phyloP scores from a whole-genome alignment of 305 asterid genomes.

The Solanum aculeatissimum region DNA sequence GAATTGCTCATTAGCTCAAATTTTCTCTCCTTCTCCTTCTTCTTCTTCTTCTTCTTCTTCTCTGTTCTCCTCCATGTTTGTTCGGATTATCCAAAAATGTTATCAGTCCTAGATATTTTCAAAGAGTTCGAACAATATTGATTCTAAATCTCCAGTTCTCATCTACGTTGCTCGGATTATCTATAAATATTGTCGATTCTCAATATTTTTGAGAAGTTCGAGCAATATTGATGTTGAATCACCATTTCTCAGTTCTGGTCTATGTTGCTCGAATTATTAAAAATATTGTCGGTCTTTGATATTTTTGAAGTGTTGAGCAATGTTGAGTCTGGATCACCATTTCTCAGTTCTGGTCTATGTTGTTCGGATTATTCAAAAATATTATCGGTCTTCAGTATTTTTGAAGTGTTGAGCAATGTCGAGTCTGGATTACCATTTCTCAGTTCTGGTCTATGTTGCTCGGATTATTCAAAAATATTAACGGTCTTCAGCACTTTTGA shows the following conservation, averaged over 20 bases:
- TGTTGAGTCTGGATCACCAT: neutral
- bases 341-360: neutral
- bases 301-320: neutral
- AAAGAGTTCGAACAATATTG: neutral
- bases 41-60: neutral
- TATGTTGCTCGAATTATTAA: too few species aligned
- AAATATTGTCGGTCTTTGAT: neutral
- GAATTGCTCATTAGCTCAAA: constrained; percentile 45
- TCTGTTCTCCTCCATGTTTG: neutral
- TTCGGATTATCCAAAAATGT: neutral
- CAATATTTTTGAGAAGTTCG: neutral
- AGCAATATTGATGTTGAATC: neutral
- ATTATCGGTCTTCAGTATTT: neutral
- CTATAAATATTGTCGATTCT: neutral
- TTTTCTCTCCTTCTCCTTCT: neutral
- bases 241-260: too few species aligned
- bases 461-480: neutral
- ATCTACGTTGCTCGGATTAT: neutral
- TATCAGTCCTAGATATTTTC: rapidly evolving
- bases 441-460: neutral
- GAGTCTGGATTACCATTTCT: neutral
- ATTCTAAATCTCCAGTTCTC: neutral
- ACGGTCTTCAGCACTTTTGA: neutral
- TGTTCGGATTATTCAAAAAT: neutral
- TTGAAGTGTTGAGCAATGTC: neutral